Evolutionary conservation across 306 rosid genomes (phyloP), one percentile per base, ranked within the genome.

Genomic region (Gleditsia sinensis): DNA sequence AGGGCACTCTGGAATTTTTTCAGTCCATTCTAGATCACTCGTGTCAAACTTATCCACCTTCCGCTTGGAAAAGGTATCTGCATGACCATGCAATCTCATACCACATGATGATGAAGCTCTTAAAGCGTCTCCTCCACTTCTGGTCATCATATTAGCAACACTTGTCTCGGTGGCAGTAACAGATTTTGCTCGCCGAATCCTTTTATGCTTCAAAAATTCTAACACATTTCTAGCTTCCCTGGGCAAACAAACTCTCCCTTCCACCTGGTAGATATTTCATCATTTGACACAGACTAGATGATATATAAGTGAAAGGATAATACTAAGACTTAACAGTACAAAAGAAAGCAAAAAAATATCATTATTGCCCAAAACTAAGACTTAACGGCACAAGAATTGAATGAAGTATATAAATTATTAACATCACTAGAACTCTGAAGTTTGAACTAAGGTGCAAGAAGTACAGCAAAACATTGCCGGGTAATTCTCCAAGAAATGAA

Each of bases 111-210:
- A 62, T 1, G 91, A 57, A 82, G 84, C 79, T 79, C 87, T 80
- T 58, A 86, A 78, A 73, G 96, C 88, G 71, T 88, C 92, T 56
- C 92, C 96, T 57, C 92, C 91, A 16, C 92, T 90, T 83, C 92
- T 82, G 33, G 86, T 69, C 89, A 87, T 75, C 82, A 51, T 78
- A 62, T 70, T 84, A 24, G 66, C 53, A 42, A 78, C 53, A 9
- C 64, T 45, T 50, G 83, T 83, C 71, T 78, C 81, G 4, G 67
- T 7, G 78, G 43, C 75, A 63, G 76, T 68, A 32, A 78, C 78
- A 1, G 85, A 34, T 75, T 76, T 83, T 80, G 75, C 75, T 46
- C 75, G 88, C 70, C 78, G 85, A 86, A 90, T 86, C 91, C 87
- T 78, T 76, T 85, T 86, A 28, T 68, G 75, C 82, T 76, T 86